Evolutionary conservation across 2,329 filamentous ascomycete species (phyloP).

Genomic region (Xylariaceae sp.): DNA sequence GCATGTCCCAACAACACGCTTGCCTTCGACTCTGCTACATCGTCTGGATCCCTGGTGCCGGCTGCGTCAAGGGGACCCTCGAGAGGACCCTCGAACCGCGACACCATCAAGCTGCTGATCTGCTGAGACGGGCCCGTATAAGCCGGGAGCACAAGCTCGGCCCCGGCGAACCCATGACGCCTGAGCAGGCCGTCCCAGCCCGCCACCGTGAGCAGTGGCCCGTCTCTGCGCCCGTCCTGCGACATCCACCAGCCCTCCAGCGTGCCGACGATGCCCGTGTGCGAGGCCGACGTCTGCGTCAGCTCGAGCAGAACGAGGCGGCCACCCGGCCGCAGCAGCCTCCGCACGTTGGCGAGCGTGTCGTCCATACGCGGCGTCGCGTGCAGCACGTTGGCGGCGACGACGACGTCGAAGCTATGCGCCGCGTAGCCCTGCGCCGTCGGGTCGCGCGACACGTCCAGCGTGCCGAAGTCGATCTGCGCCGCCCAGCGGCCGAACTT

Average conservation of each 20-base stretch:
- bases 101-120: constrained; percentile 6
- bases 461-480: constrained; percentile 8
- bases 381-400: constrained; percentile 15
- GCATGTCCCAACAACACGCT: constrained; percentile 4
- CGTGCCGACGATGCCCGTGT: background rate
- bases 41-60: background rate
- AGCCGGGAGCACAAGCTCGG: constrained; percentile 6
- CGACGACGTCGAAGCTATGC: constrained; percentile 3
- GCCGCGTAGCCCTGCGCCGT: constrained; percentile 4
- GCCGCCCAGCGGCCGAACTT: constrained; percentile 16
- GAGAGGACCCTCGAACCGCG: background rate
- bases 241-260: constrained; percentile 4
- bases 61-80: background rate
- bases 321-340: constrained; percentile 15
- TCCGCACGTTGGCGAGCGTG: constrained; percentile 12
- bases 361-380: constrained; percentile 11
- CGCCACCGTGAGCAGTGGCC: constrained; percentile 3
- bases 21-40: background rate
- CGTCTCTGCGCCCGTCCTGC: constrained; percentile 4
- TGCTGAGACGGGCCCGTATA: constrained; percentile 5
- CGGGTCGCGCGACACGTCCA: constrained; percentile 2
- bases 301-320: constrained; percentile 5
- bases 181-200: constrained; percentile 5
- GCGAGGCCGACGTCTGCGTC: background rate
- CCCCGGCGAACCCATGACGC: constrained; percentile 5